Evolutionary conservation across 768 basidiomycete genomes (phyloP).

Genomic region (Sarcodon aspratus): DNA sequence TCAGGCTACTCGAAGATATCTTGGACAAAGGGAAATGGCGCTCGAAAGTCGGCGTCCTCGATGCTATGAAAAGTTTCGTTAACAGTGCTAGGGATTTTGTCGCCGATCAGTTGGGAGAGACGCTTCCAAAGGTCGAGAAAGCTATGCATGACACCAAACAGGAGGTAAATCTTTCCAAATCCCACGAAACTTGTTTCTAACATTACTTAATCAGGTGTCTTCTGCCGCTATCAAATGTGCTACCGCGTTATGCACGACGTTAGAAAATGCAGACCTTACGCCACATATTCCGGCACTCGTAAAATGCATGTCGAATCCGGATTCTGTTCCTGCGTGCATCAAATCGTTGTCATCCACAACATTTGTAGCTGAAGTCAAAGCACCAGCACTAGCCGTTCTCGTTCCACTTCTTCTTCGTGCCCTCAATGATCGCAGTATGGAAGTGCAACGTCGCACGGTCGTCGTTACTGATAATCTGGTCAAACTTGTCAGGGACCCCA

Average conservation of each 20-base stretch:
- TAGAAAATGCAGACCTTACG: conserved; percentile 86
- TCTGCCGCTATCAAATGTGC: conserved; percentile 82
- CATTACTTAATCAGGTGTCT: conserved; percentile 48
- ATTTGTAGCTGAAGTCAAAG: conserved; percentile 94
- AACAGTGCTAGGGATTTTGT: conserved; percentile 59
- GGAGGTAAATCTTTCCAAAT: conserved; percentile 43
- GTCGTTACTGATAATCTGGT: conserved; percentile 94
- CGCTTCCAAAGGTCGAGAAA: conserved; percentile 77
- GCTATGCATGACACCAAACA: conserved; percentile 96
- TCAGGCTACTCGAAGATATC: conserved; percentile 58
- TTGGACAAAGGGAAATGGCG: conserved; percentile 88
- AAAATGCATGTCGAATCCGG: conserved; percentile 88
- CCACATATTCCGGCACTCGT: conserved; percentile 86
- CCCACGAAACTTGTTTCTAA: background rate
- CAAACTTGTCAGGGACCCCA: conserved; percentile 90
- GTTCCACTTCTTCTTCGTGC: conserved; percentile 87
- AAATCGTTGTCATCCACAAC: conserved; percentile 92
- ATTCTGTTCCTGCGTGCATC: conserved; percentile 83
- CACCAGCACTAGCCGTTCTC: conserved; percentile 92
- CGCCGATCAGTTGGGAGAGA: conserved; percentile 69
- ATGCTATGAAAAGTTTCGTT: conserved; percentile 71
- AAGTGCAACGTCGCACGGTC: conserved; percentile 88
- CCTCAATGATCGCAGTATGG: conserved; percentile 91
- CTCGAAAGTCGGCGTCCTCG: conserved; percentile 86
- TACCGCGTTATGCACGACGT: conserved; percentile 76